Evolutionary conservation across 805 yeast genomes (phyloP).

Genomic region (Gaillardinia entomophila): DNA sequence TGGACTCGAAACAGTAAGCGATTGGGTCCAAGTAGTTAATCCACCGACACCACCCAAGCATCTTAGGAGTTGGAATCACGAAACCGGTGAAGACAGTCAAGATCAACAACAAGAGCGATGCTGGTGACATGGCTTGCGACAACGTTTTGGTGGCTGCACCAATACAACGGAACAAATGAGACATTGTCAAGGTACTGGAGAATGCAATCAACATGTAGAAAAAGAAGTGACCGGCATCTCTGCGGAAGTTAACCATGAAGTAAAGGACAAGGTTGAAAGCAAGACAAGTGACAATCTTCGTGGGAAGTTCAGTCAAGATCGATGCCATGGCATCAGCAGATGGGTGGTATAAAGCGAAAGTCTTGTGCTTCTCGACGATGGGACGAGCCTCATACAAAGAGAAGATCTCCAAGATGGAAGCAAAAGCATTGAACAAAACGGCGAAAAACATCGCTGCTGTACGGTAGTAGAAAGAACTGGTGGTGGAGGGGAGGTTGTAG

Average conservation of each 20-base stretch:
- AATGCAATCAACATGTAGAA: constrained; percentile 42
- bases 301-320: constrained; percentile 51
- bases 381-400: constrained; percentile 50
- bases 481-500: constrained; percentile 40
- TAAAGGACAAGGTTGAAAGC: constrained; percentile 47
- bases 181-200: constrained; percentile 44
- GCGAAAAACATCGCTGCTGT: constrained; percentile 67
- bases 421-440: constrained; percentile 55
- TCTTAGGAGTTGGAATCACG: constrained; percentile 48
- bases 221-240: constrained; percentile 50
- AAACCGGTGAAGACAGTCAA: constrained; percentile 61
- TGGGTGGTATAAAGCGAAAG: constrained; percentile 53
- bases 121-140: constrained; percentile 55
- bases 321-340: constrained; percentile 62
- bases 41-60: constrained; percentile 69
- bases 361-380: constrained; percentile 54
- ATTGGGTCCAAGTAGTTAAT: constrained; percentile 54
- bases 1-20: constrained; percentile 54
- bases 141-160: constrained; percentile 46
- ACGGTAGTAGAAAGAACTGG: constrained; percentile 48
- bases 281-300: constrained; percentile 39
- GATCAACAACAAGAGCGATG: constrained; percentile 44
- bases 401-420: constrained; percentile 54
- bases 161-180: constrained; percentile 50
- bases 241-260: constrained; percentile 48